These are phyloP conservation scores for Hura crepitans DNA, from an alignment of 441 rosid genomes.

Conservation along the genomic window DNA sequence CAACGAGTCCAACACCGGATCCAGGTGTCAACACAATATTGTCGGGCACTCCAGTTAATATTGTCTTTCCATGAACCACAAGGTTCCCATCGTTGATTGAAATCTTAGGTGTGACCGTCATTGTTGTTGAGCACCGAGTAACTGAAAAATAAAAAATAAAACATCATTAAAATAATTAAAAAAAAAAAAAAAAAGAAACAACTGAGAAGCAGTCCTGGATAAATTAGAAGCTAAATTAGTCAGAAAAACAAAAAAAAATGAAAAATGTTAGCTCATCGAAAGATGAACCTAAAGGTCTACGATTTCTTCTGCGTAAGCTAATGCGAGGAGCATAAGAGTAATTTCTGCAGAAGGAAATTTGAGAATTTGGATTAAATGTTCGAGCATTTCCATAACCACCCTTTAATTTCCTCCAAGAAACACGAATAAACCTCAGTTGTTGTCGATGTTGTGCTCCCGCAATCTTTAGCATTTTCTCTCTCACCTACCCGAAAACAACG, in stretches of 20 bases:
- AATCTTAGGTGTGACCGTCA: conserved; percentile 78
- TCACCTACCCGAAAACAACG: conserved; percentile 2
- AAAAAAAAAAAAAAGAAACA: no score
- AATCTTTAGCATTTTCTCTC: conserved; percentile 16
- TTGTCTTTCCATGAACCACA: conserved; percentile 86
- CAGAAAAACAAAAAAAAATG: not conserved
- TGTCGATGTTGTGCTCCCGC: conserved; percentile 7
- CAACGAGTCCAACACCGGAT: conserved; percentile 50
- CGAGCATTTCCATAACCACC: conserved; percentile 1
- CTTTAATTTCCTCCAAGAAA: conserved; percentile 14
- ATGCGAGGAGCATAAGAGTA: conserved; percentile 1
- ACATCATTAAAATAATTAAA: not conserved
- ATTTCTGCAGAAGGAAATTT: conserved; percentile 6
- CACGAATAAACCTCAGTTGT: conserved; percentile 12
- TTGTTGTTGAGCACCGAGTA: conserved; percentile 33
- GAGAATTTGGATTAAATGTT: conserved; percentile 5
- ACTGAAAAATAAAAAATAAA: conserved; percentile 26
- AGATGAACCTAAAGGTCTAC: conserved; percentile 17
- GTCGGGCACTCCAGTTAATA: conserved; percentile 76
- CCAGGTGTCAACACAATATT: conserved; percentile 73
- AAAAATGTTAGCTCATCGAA: not conserved
- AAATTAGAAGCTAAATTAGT: not conserved
- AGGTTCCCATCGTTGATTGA: conserved; percentile 73
- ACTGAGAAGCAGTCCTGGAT: not conserved
- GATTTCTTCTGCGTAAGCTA: conserved; percentile 8